Evolutionary conservation across 305 asterid genomes (phyloP).

Genomic region (Nicotiana rustica): DNA sequence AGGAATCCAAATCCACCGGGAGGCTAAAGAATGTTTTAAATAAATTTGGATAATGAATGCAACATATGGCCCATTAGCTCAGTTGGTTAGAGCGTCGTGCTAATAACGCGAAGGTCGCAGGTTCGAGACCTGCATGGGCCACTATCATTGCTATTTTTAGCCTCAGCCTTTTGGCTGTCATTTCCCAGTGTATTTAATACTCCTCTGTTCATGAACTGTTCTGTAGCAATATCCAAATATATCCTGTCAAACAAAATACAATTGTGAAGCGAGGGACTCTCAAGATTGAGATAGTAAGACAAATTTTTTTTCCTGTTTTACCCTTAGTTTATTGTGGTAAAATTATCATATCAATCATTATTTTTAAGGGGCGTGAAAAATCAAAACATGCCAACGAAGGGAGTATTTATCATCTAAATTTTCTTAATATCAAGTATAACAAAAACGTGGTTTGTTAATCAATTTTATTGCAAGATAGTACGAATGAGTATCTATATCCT

Average conservation of each 20-base stretch:
- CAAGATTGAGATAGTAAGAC: too few species aligned
- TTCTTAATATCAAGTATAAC: neutral
- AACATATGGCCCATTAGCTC: conserved; percentile 56
- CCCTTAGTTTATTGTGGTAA: too few species aligned
- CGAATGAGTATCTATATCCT: conserved; percentile 48
- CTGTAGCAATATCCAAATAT: neutral
- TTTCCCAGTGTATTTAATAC: neutral
- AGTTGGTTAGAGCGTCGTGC: conserved; percentile 69
- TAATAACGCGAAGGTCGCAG: conserved; percentile 88
- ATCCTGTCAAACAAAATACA: neutral
- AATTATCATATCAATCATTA: too few species aligned
- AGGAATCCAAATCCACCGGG: too few species aligned
- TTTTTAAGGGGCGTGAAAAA: too few species aligned
- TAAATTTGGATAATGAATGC: too few species aligned
- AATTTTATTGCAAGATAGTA: conserved; percentile 25
- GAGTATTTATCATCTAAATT: neutral
- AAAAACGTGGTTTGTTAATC: conserved; percentile 25
- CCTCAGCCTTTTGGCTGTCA: neutral
- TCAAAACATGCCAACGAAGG: too few species aligned
- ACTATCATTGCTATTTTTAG: neutral
- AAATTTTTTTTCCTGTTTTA: too few species aligned
- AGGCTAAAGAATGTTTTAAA: rapidly evolving
- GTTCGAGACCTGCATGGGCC: conserved; percentile 94
- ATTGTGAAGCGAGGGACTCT: too few species aligned
- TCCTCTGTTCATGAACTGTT: neutral